A percentile compares a stretch with the other conserved stretches of the same genome.
These are phyloP conservation scores for Pachysandra terminalis DNA, from an alignment of 164 flowering plant genomes.

Conservation along the genomic window DNA sequence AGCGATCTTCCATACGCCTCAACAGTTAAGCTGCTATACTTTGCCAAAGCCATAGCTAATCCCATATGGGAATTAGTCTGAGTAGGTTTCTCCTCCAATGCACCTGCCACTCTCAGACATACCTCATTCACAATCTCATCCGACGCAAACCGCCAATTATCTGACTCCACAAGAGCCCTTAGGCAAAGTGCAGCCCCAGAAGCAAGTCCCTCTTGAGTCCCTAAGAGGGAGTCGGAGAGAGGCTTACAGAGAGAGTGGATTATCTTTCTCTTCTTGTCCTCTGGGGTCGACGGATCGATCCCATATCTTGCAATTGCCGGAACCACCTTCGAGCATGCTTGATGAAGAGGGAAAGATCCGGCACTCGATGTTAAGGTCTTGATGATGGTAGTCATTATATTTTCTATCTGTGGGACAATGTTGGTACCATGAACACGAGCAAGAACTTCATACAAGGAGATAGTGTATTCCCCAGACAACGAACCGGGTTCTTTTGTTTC, in stretches of 20 bases:
- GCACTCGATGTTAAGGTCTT: slow-evolving; percentile 77
- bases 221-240: slow-evolving; percentile 65
- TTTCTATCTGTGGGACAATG: slow-evolving; percentile 74
- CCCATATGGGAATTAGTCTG: slow-evolving; percentile 85
- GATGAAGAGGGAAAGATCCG: slow-evolving; percentile 84
- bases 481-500: slow-evolving; percentile 63
- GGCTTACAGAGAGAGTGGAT: slow-evolving; percentile 82
- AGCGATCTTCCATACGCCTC: slow-evolving; percentile 87
- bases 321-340: slow-evolving; percentile 89
- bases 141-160: slow-evolving; percentile 91
- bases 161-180: slow-evolving; percentile 88
- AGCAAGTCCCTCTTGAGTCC: slow-evolving; percentile 68
- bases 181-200: slow-evolving; percentile 91
- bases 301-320: slow-evolving; percentile 88
- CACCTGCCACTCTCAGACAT: slow-evolving; percentile 72
- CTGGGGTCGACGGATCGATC: slow-evolving; percentile 72
- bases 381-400: slow-evolving; percentile 75
- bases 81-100: slow-evolving; percentile 68
- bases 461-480: slow-evolving; percentile 64
- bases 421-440: slow-evolving; percentile 81
- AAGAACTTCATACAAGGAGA: slow-evolving; percentile 85
- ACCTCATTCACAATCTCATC: slow-evolving; percentile 82
- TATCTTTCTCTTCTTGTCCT: slow-evolving; percentile 58
- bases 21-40: slow-evolving; percentile 55
- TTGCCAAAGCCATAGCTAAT: slow-evolving; percentile 78